phyloP scores from a whole-genome alignment of 352 stramenopile genomes.

The Peronosclerospora sorghi region DNA sequence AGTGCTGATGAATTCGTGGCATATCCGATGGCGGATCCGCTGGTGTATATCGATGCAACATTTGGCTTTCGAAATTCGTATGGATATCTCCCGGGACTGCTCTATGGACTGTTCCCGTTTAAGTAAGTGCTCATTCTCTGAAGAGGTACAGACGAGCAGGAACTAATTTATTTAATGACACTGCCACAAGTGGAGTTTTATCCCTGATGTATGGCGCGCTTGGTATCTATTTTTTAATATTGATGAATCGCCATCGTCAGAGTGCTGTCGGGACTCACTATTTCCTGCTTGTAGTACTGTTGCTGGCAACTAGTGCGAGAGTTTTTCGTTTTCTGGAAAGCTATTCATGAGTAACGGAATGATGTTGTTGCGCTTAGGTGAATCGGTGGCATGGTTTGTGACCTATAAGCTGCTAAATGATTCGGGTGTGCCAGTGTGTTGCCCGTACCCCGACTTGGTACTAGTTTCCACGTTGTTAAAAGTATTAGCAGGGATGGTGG shows the following conservation, averaged over 20 bases:
- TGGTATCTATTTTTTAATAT: constrained; percentile 49
- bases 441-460: constrained; percentile 57
- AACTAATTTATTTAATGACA: constrained; percentile 7
- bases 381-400: constrained; percentile 64
- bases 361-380: constrained; percentile 19
- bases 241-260: constrained; percentile 58
- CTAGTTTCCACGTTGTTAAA: constrained; percentile 65
- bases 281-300: constrained; percentile 65
- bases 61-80: constrained; percentile 76
- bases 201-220: constrained; percentile 65
- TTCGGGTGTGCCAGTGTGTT: constrained; percentile 61
- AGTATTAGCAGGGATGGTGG: constrained; percentile 62
- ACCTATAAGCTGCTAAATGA: constrained; percentile 70
- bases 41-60: constrained; percentile 47
- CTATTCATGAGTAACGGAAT: neutral
- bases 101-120: constrained; percentile 78
- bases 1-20: constrained; percentile 52
- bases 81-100: constrained; percentile 65
- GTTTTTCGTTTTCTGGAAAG: neutral
- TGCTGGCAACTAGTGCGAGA: constrained; percentile 52
- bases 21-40: constrained; percentile 64
- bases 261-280: constrained; percentile 78
- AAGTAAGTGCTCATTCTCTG: constrained; percentile 35
- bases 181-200: constrained; percentile 38
- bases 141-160: neutral